These are phyloP conservation scores for Fusarium odoratissimum DNA, from an alignment of 2,329 filamentous ascomycete genomes.

Conservation along the genomic window DNA sequence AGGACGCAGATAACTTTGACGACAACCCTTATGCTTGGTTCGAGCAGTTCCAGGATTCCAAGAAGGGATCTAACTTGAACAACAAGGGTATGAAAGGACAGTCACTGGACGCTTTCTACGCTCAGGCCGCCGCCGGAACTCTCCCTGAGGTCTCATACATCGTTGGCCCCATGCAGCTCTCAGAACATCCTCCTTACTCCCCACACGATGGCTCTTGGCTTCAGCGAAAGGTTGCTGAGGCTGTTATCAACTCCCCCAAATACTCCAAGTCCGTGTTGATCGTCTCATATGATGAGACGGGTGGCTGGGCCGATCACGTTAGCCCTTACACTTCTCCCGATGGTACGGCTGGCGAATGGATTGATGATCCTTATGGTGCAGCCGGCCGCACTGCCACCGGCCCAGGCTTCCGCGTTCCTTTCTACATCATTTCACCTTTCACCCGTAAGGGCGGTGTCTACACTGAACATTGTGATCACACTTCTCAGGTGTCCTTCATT, in stretches of 20 bases:
- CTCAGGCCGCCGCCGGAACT: neutral
- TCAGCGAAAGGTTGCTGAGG: neutral
- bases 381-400: neutral
- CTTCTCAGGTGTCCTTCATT: neutral
- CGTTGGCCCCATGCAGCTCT: conserved; percentile 7
- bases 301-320: conserved; percentile 9
- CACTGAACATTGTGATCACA: conserved; percentile 13
- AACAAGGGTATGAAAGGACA: conserved; percentile 14
- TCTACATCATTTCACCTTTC: conserved; percentile 12
- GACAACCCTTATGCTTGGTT: conserved; percentile 24
- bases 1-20: conserved; percentile 16
- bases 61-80: neutral
- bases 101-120: neutral
- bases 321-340: neutral
- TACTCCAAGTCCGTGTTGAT: conserved; percentile 4
- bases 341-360: conserved; percentile 13
- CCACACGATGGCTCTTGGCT: conserved; percentile 8
- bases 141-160: conserved; percentile 13
- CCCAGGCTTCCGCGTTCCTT: neutral
- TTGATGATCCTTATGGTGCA: conserved; percentile 3
- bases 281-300: conserved; percentile 8
- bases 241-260: conserved; percentile 15
- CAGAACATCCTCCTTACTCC: conserved; percentile 11
- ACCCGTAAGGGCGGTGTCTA: conserved; percentile 13
- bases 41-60: conserved; percentile 12